phyloP scores from a whole-genome alignment of 2,329 filamentous ascomycete species.

The Acarospora socialis region DNA sequence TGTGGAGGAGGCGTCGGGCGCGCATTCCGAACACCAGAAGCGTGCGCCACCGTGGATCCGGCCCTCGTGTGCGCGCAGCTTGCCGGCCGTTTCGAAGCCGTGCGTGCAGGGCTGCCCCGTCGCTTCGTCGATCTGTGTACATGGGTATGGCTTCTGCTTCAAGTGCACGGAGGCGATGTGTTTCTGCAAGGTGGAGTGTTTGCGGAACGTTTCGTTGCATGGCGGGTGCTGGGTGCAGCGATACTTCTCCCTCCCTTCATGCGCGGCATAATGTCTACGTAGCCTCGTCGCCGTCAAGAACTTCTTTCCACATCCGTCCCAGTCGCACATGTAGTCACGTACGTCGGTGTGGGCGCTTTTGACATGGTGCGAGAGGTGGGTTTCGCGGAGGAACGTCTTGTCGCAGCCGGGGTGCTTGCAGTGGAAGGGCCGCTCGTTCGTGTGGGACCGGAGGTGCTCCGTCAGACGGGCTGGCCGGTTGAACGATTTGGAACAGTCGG shows the following conservation, averaged over 20 bases:
- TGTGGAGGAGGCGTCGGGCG: conserved; percentile 26
- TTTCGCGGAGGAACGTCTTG: conserved; percentile 75
- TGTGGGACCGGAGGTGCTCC: conserved; percentile 72
- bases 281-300: conserved; percentile 72
- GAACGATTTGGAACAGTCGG: conserved; percentile 67
- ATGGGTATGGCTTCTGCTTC: conserved; percentile 55
- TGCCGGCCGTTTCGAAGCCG: conserved; percentile 59
- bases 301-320: conserved; percentile 58
- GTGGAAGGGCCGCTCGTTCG: conserved; percentile 64
- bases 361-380: conserved; percentile 73
- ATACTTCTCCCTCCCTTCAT: conserved; percentile 63
- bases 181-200: conserved; percentile 70
- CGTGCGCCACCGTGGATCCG: conserved; percentile 54
- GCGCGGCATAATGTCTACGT: conserved; percentile 61
- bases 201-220: conserved; percentile 70
- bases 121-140: conserved; percentile 36
- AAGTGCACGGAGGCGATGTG: conserved; percentile 70
- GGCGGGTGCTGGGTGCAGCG: conserved; percentile 54
- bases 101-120: conserved; percentile 46
- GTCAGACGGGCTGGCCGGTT: conserved; percentile 71
- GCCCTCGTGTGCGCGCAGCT: conserved; percentile 56
- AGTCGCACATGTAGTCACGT: conserved; percentile 56
- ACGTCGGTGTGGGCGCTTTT: conserved; percentile 66
- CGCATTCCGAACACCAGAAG: conserved; percentile 68
- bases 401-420: conserved; percentile 58